Conservation (phyloP, 495 filamentous ascomycete genomes). For the Trichoderma orchidacearum region DNA sequence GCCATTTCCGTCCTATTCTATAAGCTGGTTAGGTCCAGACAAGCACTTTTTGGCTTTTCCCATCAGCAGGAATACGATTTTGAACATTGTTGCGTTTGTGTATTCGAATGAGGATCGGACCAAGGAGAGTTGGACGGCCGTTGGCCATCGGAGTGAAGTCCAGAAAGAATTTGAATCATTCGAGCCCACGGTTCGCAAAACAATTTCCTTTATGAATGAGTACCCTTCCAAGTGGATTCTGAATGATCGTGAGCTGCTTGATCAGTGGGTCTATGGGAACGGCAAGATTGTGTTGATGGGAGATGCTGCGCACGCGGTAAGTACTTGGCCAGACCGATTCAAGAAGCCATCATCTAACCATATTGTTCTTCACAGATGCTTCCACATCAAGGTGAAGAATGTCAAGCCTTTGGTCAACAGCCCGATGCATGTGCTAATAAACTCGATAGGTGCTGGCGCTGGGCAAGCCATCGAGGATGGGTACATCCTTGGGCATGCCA, state of each 20-base stretch:
- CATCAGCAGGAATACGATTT: conserved; percentile 16
- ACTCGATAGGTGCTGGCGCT: neutral
- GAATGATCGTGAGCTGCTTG: conserved; percentile 24
- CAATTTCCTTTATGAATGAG: conserved; percentile 14
- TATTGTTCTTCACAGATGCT: neutral
- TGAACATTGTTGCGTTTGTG: conserved; percentile 37
- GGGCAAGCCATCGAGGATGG: neutral
- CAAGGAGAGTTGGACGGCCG: conserved; percentile 20
- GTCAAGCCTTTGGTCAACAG: neutral
- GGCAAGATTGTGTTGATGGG: conserved; percentile 22
- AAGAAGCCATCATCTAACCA: no score
- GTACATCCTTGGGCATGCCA: neutral
- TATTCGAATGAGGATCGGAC: conserved; percentile 13
- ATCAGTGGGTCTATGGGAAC: conserved; percentile 17
- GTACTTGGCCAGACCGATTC: neutral
- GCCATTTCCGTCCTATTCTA: conserved; percentile 14
- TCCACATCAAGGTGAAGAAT: neutral
- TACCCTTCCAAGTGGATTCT: conserved; percentile 24
- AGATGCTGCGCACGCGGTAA: conserved; percentile 21
- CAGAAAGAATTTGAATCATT: conserved; percentile 19
- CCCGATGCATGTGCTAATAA: neutral
- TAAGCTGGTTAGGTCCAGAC: conserved; percentile 21
- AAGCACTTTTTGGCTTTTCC: conserved; percentile 37
- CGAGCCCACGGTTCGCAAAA: conserved; percentile 12
- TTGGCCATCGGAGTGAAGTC: conserved; percentile 17